A percentile compares a stretch with the other conserved stretches of the same genome.
Conservation (phyloP, 305 asterid species). For the Fraxinus baroniana region DNA sequence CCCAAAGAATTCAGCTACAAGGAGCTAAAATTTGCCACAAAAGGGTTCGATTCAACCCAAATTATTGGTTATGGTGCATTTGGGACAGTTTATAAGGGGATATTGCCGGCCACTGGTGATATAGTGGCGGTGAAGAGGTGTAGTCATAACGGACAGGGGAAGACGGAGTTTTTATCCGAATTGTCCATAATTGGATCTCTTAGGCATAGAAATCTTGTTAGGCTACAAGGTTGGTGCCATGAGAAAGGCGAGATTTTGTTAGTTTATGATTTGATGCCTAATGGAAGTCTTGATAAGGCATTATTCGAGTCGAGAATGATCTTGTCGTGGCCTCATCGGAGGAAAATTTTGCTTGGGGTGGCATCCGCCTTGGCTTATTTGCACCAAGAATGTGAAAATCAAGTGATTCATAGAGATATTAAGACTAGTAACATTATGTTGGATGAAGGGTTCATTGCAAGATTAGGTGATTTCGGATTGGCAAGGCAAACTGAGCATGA, state of each 20-base stretch:
- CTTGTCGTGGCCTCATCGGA: slow-evolving; percentile 57
- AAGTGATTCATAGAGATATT: slow-evolving; percentile 81
- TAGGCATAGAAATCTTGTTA: slow-evolving; percentile 80
- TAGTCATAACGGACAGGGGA: slow-evolving; percentile 85
- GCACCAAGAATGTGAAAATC: slow-evolving; percentile 91
- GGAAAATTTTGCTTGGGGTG: slow-evolving; percentile 72
- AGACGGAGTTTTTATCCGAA: slow-evolving; percentile 74
- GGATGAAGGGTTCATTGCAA: slow-evolving; percentile 76
- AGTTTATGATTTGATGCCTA: slow-evolving; percentile 82
- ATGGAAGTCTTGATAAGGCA: slow-evolving; percentile 87
- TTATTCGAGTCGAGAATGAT: slow-evolving; percentile 70
- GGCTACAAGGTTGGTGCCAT: slow-evolving; percentile 92
- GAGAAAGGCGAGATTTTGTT: slow-evolving; percentile 77
- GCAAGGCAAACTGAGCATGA: slow-evolving; percentile 82
- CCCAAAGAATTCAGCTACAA: slow-evolving; percentile 85
- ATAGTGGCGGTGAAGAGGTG: slow-evolving; percentile 85
- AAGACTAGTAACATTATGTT: slow-evolving; percentile 88
- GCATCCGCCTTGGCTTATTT: slow-evolving; percentile 83
- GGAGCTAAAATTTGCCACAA: slow-evolving; percentile 68
- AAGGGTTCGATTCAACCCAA: slow-evolving; percentile 53
- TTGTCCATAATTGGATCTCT: slow-evolving; percentile 78
- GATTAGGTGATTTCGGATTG: slow-evolving; percentile 83
- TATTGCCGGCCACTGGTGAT: slow-evolving; percentile 53
- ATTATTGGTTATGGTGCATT: slow-evolving; percentile 83
- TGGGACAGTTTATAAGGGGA: slow-evolving; percentile 77